Conservation (phyloP, 2,329 filamentous ascomycete species). For the Ophiostoma angusticollis region DNA sequence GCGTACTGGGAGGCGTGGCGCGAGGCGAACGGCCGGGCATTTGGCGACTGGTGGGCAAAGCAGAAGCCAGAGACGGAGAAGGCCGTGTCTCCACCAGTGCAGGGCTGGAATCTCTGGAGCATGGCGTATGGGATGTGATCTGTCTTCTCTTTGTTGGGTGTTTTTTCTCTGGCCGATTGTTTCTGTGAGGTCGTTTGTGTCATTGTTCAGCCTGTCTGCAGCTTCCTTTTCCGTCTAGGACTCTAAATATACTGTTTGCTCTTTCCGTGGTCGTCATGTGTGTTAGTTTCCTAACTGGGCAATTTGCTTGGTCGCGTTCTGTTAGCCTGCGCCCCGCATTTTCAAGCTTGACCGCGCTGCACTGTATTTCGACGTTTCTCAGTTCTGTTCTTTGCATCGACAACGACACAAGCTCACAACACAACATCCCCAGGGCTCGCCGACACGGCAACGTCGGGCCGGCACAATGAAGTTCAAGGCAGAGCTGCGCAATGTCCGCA, state of each 20-base stretch:
- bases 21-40: neutral
- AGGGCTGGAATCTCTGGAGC: constrained; percentile 1
- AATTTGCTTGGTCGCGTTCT: constrained; percentile 6
- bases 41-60: constrained; percentile 10
- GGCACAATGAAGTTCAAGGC: constrained; percentile 27
- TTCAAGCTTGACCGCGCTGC: neutral
- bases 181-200: neutral
- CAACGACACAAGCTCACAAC: neutral
- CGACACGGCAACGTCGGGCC: neutral
- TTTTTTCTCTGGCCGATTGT: neutral
- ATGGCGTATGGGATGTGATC: neutral
- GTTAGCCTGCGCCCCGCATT: constrained; percentile 4
- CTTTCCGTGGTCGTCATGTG: no score
- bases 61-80: constrained; percentile 9
- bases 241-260: neutral
- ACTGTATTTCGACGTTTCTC: constrained; percentile 2
- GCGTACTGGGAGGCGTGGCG: constrained; percentile 9
- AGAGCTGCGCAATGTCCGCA: constrained; percentile 52
- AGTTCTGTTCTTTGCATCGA: constrained; percentile 4
- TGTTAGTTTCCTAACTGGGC: constrained; percentile 7
- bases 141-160: neutral
- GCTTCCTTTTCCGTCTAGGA: no score
- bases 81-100: neutral
- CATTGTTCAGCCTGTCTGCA: neutral
- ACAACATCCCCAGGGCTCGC: neutral